Percentiles rank a stretch among this genome's conserved stretches.
Evolutionary conservation across 2,329 filamentous ascomycete species (phyloP).

Genomic region (Rutstroemia sp.): DNA sequence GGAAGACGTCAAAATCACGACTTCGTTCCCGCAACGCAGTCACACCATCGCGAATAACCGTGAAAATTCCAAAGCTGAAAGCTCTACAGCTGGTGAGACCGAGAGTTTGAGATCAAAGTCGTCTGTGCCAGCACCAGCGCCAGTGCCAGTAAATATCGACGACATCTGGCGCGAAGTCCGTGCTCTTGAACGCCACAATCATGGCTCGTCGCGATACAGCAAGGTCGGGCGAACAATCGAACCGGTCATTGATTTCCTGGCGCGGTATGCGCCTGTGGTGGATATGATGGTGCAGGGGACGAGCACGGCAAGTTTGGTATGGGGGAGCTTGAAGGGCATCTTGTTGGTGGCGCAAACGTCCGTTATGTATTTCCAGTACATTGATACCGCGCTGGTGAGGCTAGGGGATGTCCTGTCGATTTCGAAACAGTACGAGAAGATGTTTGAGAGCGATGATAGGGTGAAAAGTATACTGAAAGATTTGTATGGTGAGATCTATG

Average conservation of each 20-base stretch:
- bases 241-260: constrained; percentile 3
- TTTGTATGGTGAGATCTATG: constrained; percentile 6
- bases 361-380: constrained; percentile 1
- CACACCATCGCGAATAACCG: neutral
- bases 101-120: neutral
- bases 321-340: constrained; percentile 5
- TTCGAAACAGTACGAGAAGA: constrained; percentile 3
- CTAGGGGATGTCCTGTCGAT: constrained; percentile 4
- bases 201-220: constrained; percentile 3
- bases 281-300: constrained; percentile 9
- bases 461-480: neutral
- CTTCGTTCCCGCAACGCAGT: neutral
- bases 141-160: neutral
- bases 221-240: constrained; percentile 6
- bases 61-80: too few relatives aligned
- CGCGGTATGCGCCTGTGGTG: constrained; percentile 1
- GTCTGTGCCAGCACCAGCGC: neutral
- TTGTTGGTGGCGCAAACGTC: constrained; percentile 10
- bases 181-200: constrained; percentile 3
- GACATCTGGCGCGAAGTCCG: constrained; percentile 8
- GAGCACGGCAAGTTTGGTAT: neutral
- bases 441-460: constrained; percentile 4
- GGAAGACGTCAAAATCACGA: neutral
- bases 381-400: constrained; percentile 4
- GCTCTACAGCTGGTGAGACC: neutral